A percentile compares a stretch with the other conserved stretches of the same genome.
These are phyloP conservation scores for Rosa chinensis DNA, from an alignment of 306 rosid genomes.

Conservation along the genomic window DNA sequence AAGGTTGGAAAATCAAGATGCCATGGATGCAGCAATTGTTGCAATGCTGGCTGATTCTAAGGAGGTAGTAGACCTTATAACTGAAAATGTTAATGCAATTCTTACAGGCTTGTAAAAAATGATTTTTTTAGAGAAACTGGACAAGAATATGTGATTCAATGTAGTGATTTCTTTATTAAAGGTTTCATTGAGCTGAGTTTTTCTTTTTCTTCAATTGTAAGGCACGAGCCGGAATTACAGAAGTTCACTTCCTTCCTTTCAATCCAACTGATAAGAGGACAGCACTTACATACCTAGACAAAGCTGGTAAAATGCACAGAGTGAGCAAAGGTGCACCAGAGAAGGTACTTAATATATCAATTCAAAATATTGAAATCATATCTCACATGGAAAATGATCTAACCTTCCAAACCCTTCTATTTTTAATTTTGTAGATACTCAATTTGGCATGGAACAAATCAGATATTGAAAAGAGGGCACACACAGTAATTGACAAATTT, in stretches of 20 bases:
- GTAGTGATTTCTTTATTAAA: no score
- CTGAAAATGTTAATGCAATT: background rate
- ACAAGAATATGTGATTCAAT: background rate
- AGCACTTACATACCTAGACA: slow-evolving; percentile 26
- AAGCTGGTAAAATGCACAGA: slow-evolving; percentile 24
- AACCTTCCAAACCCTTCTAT: background rate
- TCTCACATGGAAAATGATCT: background rate
- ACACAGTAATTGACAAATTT: slow-evolving; percentile 20
- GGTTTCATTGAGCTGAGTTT: slow-evolving; percentile 1
- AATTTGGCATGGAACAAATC: slow-evolving; percentile 24
- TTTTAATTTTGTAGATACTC: slow-evolving; percentile 14
- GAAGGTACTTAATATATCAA: slow-evolving; percentile 11
- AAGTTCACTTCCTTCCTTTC: slow-evolving; percentile 28
- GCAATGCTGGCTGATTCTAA: slow-evolving; percentile 27
- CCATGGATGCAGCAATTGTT: slow-evolving; percentile 28
- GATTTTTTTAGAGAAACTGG: background rate
- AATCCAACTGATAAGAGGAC: slow-evolving; percentile 29
- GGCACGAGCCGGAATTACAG: slow-evolving; percentile 24
- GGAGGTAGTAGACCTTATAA: slow-evolving; percentile 11
- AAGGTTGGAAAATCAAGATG: slow-evolving; percentile 27
- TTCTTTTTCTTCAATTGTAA: background rate
- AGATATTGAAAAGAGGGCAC: slow-evolving; percentile 20
- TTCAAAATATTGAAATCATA: background rate
- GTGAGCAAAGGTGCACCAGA: slow-evolving; percentile 26
- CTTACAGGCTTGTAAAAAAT: background rate